Percentiles rank a stretch among this genome's conserved stretches.
These are phyloP conservation scores for Quercus alba DNA, from an alignment of 306 rosid species.

Conservation along the genomic window DNA sequence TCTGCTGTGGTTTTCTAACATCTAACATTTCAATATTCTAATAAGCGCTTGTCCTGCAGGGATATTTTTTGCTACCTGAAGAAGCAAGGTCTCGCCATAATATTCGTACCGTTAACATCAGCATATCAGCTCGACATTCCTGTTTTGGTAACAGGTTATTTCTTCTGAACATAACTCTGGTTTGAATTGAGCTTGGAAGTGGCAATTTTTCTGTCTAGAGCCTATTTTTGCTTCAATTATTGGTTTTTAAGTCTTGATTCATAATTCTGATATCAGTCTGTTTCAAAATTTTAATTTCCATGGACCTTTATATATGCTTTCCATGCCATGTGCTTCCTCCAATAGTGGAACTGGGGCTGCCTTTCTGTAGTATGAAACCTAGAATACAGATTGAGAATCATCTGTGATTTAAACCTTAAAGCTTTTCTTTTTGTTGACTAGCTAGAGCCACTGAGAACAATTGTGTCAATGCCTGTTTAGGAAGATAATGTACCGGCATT, in stretches of 20 bases:
- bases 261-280: background rate
- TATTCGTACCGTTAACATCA: conserved; percentile 79
- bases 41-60: conserved; percentile 44
- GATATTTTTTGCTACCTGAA: conserved; percentile 94
- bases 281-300: background rate
- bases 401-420: background rate
- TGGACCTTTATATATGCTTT: background rate
- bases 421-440: background rate
- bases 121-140: conserved; percentile 89
- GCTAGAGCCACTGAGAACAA: background rate
- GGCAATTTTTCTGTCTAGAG: background rate
- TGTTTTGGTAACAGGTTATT: conserved; percentile 95
- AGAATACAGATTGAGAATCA: background rate
- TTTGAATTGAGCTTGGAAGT: conserved; percentile 15
- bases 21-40: conserved; percentile 15
- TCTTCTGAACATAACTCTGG: background rate
- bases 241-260: background rate
- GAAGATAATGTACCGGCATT: background rate
- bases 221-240: background rate
- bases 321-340: no score
- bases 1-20: conserved; percentile 1
- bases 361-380: background rate
- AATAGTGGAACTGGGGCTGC: no score
- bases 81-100: conserved; percentile 79
- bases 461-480: background rate